Evolutionary conservation across 108 stramenopile genomes (phyloP).

Genomic region (Cyclotella sp.): DNA sequence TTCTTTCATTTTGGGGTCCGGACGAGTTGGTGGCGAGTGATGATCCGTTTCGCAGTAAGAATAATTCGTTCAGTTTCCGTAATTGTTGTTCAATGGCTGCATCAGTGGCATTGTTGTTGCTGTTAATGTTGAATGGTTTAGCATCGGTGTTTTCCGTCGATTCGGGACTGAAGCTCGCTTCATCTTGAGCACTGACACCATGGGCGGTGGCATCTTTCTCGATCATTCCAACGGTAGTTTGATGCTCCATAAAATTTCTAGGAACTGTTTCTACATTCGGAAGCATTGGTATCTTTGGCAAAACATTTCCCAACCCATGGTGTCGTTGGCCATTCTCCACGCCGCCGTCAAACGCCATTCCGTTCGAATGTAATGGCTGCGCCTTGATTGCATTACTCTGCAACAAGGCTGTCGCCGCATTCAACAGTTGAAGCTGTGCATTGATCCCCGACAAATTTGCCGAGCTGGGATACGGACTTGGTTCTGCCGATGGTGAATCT

Average conservation of each 20-base stretch:
- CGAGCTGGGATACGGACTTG: slow-evolving; percentile 60
- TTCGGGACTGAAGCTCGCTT: neutral
- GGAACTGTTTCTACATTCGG: slow-evolving; percentile 12
- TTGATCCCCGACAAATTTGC: slow-evolving; percentile 34
- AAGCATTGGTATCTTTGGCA: slow-evolving; percentile 13
- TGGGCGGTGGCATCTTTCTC: neutral
- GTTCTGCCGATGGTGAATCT: slow-evolving; percentile 83
- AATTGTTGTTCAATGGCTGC: slow-evolving; percentile 42
- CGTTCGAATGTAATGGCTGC: neutral
- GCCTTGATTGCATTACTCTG: slow-evolving; percentile 19
- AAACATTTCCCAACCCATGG: neutral
- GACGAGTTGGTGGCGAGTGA: neutral
- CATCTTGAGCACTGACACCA: neutral
- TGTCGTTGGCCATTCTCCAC: neutral
- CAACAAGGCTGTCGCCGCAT: slow-evolving; percentile 45
- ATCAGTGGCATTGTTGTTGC: slow-evolving; percentile 23
- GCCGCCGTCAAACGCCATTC: neutral
- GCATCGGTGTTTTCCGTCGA: neutral
- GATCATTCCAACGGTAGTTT: neutral
- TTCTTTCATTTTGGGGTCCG: neutral
- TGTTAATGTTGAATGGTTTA: neutral
- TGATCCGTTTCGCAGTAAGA: slow-evolving; percentile 13
- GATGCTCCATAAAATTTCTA: slow-evolving; percentile 6
- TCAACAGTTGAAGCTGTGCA: slow-evolving; percentile 32
- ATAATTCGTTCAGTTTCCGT: slow-evolving; percentile 44